Evolutionary conservation across 2,329 filamentous ascomycete genomes (phyloP), one percentile per base, ranked within the genome.

Genomic region (Xenoacremonium recifei): DNA sequence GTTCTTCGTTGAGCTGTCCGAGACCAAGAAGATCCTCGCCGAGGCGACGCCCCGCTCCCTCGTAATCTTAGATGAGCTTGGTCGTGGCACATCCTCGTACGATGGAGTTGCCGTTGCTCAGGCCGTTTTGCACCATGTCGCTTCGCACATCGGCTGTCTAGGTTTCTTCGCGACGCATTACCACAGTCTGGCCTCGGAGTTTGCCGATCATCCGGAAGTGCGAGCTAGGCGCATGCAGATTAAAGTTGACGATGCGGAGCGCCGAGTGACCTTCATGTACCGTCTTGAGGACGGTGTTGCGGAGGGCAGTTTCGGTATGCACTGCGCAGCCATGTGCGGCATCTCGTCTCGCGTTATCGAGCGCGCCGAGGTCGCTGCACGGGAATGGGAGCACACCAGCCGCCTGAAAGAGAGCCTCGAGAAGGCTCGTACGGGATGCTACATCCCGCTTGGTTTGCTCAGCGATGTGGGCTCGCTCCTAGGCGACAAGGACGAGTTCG

Each of bases 151-250:
- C 39, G 93, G 93, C 38, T 95, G 92, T 39, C 72, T 96, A 3
- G 93, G 93, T 25, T 97, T 96, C 78, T 99, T 99, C 58, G 93
- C 93, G 1, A 99, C 93, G 0, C 93, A 99, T 61, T 99, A 99
- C 66, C 93, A 96, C 63, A 93, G 87, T 3, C 79, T 99, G 1
- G 91, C 92, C 0, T 84, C 88, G 0, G 93, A 99, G 63, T 99
- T 97, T 58, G 82, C 86, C 51, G 77, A 79, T 13, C 93, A 99
- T 55, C 91, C 93, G 0, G 91, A 99, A 67, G 87, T 99, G 43
- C 69, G 80, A 6, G 80, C 91, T 4, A 87, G 87, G 58, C 81
- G 93, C 12, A 99, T 99, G 93, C 87, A 89, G 49, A 97, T 99
- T 44, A 81, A 91, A 44, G 93, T 99, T 2, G 92, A 99, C 50